These are phyloP conservation scores for Murraya paniculata DNA, from an alignment of 345 rosid species.

Conservation along the genomic window DNA sequence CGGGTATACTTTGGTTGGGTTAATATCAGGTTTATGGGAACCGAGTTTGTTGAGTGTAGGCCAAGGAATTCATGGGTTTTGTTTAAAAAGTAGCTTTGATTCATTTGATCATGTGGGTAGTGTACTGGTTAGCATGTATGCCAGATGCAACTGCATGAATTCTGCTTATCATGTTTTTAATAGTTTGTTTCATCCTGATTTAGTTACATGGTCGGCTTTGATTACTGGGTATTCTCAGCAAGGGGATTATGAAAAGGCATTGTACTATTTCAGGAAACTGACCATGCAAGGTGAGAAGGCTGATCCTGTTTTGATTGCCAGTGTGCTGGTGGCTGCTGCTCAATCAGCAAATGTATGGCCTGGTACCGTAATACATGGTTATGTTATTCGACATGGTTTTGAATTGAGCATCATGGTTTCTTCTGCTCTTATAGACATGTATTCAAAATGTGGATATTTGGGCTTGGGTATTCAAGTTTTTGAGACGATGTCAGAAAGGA, in stretches of 20 bases:
- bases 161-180: constrained; percentile 53
- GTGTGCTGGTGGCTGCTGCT: constrained; percentile 59
- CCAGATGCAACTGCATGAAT: constrained; percentile 54
- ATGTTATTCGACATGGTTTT: constrained; percentile 53
- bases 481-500: constrained; percentile 37
- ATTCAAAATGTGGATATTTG: constrained; percentile 70
- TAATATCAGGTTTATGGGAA: constrained; percentile 51
- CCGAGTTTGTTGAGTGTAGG: constrained; percentile 41
- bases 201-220: constrained; percentile 76
- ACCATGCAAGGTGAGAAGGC: constrained; percentile 43
- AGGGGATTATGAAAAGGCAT: constrained; percentile 50
- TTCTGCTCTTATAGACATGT: constrained; percentile 78
- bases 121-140: constrained; percentile 69
- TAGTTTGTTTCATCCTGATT: constrained; percentile 53
- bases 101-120: constrained; percentile 54
- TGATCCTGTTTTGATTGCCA: constrained; percentile 57
- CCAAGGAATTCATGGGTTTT: constrained; percentile 64
- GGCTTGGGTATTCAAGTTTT: constrained; percentile 49
- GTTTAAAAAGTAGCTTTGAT: constrained; percentile 60
- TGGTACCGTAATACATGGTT: constrained; percentile 64
- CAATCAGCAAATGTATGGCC: constrained; percentile 43
- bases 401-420: constrained; percentile 55
- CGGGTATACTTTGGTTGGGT: constrained; percentile 66
- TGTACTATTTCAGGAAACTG: constrained; percentile 45
- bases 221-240: constrained; percentile 64